Evolutionary conservation across 805 yeast genomes (phyloP), one percentile per base, ranked within the genome.

Genomic region (Starmerella etchellsii): DNA sequence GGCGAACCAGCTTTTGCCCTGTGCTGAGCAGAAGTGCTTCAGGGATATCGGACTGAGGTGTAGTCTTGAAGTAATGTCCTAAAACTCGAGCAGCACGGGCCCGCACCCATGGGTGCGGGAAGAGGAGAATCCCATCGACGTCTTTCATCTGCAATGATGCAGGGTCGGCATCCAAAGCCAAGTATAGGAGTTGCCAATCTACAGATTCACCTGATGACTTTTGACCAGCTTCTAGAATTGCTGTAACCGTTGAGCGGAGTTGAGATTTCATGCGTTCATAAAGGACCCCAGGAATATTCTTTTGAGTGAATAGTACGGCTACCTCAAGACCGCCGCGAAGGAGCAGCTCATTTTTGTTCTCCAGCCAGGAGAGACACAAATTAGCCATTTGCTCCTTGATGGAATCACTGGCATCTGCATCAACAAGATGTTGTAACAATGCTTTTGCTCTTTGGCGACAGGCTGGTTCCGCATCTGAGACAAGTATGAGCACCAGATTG

Each of bases 71-170:
- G 37, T 80, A 55, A 1, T 60, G 53, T 1, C 78, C 76, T 30
- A 76, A 57, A 26, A 83, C 62, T 39, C 87, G 66, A 6, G 78
- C 62, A 1, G 93, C 65, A 4, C 70, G 62, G 43, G 80, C 65
- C 52, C 96, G 73, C 6, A 87, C 80, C 97, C 97, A 87, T 1
- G 91, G 69, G 59, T 87, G 96, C 2, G 96, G 96, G 56, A 73
- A 87, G 38, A 87, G 63, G 40, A 85, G 65, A 23, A 75, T 60
- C 3, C 68, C 69, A 20, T 73, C 64, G 2, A 80, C 59, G 15
- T 60, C 56, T 2, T 57, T 50, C 85, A 70, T 51, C 0, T 21
- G 16, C 7, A 28, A 42, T 4, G 22, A 3, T 7, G 15, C 11
- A 23, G 26, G 29, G 16, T 36, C 34, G 60, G 65, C 51, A 33